Conservation (phyloP, 257 asterid genomes). For the Solanum pennellii region DNA sequence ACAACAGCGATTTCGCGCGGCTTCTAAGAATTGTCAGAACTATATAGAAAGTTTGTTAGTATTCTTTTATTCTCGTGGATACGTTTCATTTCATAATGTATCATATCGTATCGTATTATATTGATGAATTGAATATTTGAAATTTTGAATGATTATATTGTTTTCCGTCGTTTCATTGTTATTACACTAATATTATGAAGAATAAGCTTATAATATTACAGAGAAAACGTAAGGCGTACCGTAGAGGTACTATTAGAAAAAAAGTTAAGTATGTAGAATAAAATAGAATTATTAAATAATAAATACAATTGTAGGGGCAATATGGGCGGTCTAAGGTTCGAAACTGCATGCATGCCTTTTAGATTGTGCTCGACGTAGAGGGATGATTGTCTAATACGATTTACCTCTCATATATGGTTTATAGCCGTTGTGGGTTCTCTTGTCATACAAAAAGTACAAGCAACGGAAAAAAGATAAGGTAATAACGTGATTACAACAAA, state of each 20-base stretch:
- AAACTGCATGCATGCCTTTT: not conserved
- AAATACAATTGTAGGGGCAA: not conserved
- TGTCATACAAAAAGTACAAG: not conserved
- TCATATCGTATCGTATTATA: not conserved
- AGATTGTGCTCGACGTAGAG: not conserved
- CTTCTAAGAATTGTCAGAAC: not conserved
- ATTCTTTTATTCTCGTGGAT: no score
- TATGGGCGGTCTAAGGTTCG: not conserved
- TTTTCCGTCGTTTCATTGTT: not conserved
- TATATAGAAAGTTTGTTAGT: not conserved
- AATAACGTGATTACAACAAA: not conserved
- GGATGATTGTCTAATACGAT: not conserved
- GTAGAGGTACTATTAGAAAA: not conserved
- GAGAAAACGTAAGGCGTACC: not conserved
- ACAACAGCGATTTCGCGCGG: not conserved
- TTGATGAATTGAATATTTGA: not conserved
- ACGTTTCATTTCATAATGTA: not conserved
- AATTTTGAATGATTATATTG: not conserved
- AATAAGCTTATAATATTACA: not conserved
- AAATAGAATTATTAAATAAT: not conserved
- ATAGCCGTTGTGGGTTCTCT: no score
- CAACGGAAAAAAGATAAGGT: not conserved
- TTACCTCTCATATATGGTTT: not conserved
- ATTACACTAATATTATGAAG: not conserved
- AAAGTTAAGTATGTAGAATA: not conserved